A percentile compares a stretch with the other conserved stretches of the same genome.
These are phyloP conservation scores for Rhizoctonia solani DNA, from an alignment of 1,284 basidiomycete species.

Conservation along the genomic window DNA sequence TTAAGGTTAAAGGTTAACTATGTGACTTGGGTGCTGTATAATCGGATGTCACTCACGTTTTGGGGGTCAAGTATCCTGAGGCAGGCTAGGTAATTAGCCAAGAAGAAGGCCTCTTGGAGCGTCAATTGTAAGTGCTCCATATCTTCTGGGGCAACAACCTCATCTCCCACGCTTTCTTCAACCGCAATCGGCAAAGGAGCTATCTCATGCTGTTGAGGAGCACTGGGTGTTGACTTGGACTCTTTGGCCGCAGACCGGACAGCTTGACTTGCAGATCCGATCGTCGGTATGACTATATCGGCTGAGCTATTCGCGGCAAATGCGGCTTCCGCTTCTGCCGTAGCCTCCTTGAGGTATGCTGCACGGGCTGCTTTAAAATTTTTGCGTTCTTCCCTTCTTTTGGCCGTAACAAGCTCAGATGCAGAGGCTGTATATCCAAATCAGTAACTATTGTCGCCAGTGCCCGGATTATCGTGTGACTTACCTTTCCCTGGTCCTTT, in stretches of 20 bases:
- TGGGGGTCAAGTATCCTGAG: slow-evolving; percentile 70
- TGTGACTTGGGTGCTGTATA: neutral
- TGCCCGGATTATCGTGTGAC: slow-evolving; percentile 38
- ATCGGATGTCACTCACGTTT: slow-evolving; percentile 54
- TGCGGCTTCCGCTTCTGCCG: slow-evolving; percentile 71
- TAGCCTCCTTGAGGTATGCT: slow-evolving; percentile 71
- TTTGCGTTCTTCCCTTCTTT: slow-evolving; percentile 79
- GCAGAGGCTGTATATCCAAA: slow-evolving; percentile 58
- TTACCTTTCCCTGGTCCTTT: slow-evolving; percentile 51
- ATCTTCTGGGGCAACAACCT: slow-evolving; percentile 55
- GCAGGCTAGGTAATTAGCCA: slow-evolving; percentile 83
- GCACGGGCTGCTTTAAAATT: slow-evolving; percentile 91
- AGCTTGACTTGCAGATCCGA: slow-evolving; percentile 27
- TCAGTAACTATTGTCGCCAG: slow-evolving; percentile 8
- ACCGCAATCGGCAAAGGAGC: neutral
- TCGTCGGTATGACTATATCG: slow-evolving; percentile 50
- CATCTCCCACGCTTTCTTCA: slow-evolving; percentile 23
- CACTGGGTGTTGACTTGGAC: neutral
- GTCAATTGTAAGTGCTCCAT: slow-evolving; percentile 93
- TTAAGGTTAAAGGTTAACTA: slow-evolving; percentile 42
- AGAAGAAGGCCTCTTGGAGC: slow-evolving; percentile 90
- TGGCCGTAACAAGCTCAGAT: slow-evolving; percentile 85
- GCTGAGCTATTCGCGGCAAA: slow-evolving; percentile 63
- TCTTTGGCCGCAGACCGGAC: neutral
- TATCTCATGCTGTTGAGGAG: neutral